Evolutionary conservation across 1,284 basidiomycete species (phyloP), one percentile per base, ranked within the genome.

Genomic region (Papiliotrema fonsecae): DNA sequence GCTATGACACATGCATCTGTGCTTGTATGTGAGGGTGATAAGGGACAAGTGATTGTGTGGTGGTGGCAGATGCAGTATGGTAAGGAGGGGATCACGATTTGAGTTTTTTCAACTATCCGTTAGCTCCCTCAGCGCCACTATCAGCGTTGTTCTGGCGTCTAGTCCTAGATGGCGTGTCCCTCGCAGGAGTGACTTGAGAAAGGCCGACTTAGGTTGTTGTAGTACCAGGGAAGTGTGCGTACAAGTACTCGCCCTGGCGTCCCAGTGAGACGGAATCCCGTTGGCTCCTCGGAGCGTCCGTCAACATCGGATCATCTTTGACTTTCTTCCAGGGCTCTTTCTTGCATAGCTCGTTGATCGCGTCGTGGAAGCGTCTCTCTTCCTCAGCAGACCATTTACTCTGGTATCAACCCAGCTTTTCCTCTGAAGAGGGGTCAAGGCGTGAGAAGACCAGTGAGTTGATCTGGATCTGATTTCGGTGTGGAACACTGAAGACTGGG

Each of bases 311-410:
- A 42, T 42, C 38, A 25, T 32, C 42, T 44, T 58, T 61, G 44
- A 56, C 43, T 7, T 36, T 31, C 0, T 27, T n/a, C 47, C 54
- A 61, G 13, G 56, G 31, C 21, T 37, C 10, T 14, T 43, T 40
- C 13, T 51, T 49, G 14, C 48, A 41, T 14, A 53, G 28, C 21
- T 54, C 32, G 14, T 47, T 30, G 24, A 61, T 38, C 4, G 51
- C 28, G 1, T 45, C 49, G 28, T 54, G 19, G 39, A 61, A 56
- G 7, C 34, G 32, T 2, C 6, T 16, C 26, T 61, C 59, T 44
- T 61, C 59, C n/a, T 50, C 50, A 19, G 32, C 18, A 4, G 51
- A 49, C 52, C 57, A 58, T 11, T 36, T 46, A 30, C 30, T 32
- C 30, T 32, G 9, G 30, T 27, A 19, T 21, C 11, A 42, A 18